phyloP scores from a whole-genome alignment of 257 asterid genomes.

The Nicotiana attenuata region DNA sequence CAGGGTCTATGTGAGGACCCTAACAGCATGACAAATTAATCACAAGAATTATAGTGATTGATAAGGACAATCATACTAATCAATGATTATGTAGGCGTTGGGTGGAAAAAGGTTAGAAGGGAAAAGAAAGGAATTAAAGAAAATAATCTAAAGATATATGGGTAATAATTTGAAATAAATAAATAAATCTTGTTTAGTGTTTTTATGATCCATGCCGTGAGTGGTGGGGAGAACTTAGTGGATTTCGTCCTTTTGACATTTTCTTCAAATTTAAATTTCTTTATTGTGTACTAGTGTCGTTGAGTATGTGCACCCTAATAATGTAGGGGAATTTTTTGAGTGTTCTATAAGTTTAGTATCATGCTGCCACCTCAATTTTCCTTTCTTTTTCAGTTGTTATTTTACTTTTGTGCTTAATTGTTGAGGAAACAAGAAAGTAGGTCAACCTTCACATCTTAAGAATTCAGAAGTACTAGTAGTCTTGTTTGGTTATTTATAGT shows the following conservation, averaged over 20 bases:
- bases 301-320: background rate
- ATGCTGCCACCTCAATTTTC: background rate
- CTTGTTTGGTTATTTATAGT: background rate
- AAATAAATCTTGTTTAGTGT: background rate
- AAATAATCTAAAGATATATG: background rate
- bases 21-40: background rate
- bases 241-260: background rate
- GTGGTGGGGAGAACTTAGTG: slow-evolving; percentile 15
- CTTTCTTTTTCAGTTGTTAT: background rate
- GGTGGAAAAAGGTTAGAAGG: slow-evolving; percentile 24
- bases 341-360: background rate
- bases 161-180: slow-evolving; percentile 9
- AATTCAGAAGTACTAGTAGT: background rate
- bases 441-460: background rate
- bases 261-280: background rate
- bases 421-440: background rate
- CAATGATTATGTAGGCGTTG: slow-evolving; percentile 18
- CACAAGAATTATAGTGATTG: background rate
- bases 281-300: background rate
- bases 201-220: slow-evolving; percentile 6
- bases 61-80: slow-evolving; percentile 1
- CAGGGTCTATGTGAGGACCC: background rate
- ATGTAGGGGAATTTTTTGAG: background rate
- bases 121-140: background rate
- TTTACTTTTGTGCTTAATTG: background rate